phyloP scores from a whole-genome alignment of 2,329 filamentous ascomycete species.

The Penicillium aurantiogriseum region DNA sequence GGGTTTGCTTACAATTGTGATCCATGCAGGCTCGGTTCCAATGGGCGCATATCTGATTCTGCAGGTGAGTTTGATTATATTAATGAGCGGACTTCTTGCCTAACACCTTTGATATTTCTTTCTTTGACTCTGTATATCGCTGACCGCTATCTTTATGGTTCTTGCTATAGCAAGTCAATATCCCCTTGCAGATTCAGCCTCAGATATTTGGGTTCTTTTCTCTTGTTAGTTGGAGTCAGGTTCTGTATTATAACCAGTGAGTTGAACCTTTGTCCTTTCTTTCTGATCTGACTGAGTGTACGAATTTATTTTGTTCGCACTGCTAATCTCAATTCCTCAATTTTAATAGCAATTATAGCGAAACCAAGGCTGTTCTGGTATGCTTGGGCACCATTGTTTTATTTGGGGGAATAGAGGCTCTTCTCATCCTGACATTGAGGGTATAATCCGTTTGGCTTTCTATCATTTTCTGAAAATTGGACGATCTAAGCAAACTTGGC shows the following conservation, averaged over 20 bases:
- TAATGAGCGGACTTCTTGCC: background rate
- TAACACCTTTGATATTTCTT: background rate
- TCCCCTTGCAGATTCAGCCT: conserved; percentile 55
- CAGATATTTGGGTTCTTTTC: conserved; percentile 53
- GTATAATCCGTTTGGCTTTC: conserved; percentile 35
- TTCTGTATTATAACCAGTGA: conserved; percentile 52
- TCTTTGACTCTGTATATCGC: background rate
- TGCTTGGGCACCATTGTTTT: conserved; percentile 42
- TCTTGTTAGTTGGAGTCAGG: conserved; percentile 54
- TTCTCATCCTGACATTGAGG: conserved; percentile 57
- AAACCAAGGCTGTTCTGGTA: conserved; percentile 48
- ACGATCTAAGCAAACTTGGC: background rate
- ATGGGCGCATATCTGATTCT: conserved; percentile 55
- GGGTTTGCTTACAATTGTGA: background rate
- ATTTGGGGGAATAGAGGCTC: conserved; percentile 56
- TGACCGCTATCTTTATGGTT: background rate
- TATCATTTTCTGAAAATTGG: too few species aligned
- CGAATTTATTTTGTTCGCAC: background rate
- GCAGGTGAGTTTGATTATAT: conserved; percentile 38
- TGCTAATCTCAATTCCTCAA: background rate
- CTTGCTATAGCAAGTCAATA: conserved; percentile 52
- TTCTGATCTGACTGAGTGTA: background rate
- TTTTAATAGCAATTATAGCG: conserved; percentile 34
- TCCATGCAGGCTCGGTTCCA: conserved; percentile 42
- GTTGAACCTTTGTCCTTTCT: conserved; percentile 9